Evolutionary conservation across 2,329 filamentous ascomycete species (phyloP).

Genomic region (Pseudofabraea citricarpa): DNA sequence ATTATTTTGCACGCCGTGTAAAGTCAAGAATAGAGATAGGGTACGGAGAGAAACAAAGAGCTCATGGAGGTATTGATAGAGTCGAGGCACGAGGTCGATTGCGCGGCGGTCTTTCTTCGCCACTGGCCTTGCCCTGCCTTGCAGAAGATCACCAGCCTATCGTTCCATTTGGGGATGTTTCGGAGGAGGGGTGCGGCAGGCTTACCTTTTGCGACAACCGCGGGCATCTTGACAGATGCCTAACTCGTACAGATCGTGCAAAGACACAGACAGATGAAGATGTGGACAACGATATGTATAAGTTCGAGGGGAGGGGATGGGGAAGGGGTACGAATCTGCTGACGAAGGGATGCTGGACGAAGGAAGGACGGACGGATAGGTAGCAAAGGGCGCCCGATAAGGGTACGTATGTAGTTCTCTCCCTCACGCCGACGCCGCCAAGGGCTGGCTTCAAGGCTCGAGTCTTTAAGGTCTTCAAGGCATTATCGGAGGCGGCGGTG

Average conservation of each 20-base stretch:
- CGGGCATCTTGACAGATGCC: constrained; percentile 19
- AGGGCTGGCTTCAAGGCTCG: too few relatives aligned
- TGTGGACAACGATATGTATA: too few relatives aligned
- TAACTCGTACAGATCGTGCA: constrained; percentile 1
- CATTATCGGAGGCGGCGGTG: too few relatives aligned
- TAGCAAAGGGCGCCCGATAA: too few relatives aligned
- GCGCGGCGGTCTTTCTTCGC: constrained; percentile 4
- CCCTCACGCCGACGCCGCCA: too few relatives aligned
- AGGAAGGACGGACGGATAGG: background rate
- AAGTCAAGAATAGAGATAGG: background rate
- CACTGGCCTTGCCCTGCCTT: too few relatives aligned
- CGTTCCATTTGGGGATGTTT: constrained; percentile 5
- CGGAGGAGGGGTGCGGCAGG: constrained; percentile 11
- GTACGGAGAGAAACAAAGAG: constrained; percentile 1
- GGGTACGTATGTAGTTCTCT: too few relatives aligned
- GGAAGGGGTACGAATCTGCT: too few relatives aligned
- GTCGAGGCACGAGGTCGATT: constrained; percentile 8
- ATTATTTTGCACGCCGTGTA: too few relatives aligned
- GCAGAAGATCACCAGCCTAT: constrained; percentile 10
- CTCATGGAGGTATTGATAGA: background rate
- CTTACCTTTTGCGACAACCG: constrained; percentile 26
- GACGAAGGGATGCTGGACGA: background rate
- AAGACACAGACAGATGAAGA: too few relatives aligned
- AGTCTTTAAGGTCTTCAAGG: too few relatives aligned
- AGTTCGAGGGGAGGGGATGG: background rate